These are phyloP conservation scores for Pythium periplocum DNA, from an alignment of 352 stramenopile species.

Conservation along the genomic window DNA sequence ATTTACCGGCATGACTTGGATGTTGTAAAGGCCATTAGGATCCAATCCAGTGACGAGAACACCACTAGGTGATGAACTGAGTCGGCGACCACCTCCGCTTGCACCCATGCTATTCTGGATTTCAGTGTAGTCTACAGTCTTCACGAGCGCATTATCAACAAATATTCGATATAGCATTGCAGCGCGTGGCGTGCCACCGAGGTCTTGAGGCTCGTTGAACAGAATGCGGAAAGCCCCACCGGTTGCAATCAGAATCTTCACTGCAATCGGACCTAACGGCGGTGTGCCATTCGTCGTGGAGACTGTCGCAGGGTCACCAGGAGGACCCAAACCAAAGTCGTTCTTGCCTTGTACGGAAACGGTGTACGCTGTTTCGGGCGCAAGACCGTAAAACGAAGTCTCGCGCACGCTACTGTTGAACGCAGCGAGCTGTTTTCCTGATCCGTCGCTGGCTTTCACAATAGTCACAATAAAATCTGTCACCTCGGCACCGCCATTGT, in stretches of 20 bases:
- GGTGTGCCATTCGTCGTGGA: constrained; percentile 25
- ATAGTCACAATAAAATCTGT: constrained; percentile 27
- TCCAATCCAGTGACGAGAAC: constrained; percentile 40
- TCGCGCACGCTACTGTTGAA: neutral
- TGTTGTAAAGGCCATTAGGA: constrained; percentile 39
- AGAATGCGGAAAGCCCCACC: constrained; percentile 40
- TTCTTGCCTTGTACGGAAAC: constrained; percentile 43
- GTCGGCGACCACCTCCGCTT: constrained; percentile 6
- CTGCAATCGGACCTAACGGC: constrained; percentile 24
- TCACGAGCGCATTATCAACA: constrained; percentile 22
- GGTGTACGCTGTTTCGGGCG: constrained; percentile 28
- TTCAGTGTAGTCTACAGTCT: too few relatives aligned
- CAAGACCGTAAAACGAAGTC: constrained; percentile 41
- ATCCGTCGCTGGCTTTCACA: constrained; percentile 24
- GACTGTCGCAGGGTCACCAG: constrained; percentile 28
- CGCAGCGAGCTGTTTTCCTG: constrained; percentile 8
- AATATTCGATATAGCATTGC: constrained; percentile 47
- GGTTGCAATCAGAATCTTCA: constrained; percentile 21
- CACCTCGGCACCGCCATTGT: constrained; percentile 32
- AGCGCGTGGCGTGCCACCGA: constrained; percentile 29
- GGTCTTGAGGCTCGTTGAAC: constrained; percentile 50
- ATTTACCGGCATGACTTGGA: constrained; percentile 44
- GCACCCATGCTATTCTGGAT: too few relatives aligned
- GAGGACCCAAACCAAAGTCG: constrained; percentile 22
- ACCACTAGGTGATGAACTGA: constrained; percentile 3